Conservation (phyloP, 345 rosid species). For the Excoecaria agallocha region DNA sequence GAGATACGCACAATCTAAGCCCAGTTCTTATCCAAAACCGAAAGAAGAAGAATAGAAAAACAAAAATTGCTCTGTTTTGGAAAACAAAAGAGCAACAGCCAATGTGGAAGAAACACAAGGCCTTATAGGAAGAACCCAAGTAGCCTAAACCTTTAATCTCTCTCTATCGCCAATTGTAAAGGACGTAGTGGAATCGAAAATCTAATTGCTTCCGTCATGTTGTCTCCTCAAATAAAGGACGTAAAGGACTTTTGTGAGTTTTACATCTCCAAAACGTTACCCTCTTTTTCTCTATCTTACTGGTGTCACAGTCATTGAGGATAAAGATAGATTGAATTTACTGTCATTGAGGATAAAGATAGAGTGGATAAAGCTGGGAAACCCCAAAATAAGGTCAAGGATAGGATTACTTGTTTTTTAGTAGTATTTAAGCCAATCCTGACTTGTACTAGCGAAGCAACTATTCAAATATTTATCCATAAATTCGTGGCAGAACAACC, state of each 20-base stretch:
- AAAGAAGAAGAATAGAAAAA: not conserved
- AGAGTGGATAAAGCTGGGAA: slow-evolving; percentile 35
- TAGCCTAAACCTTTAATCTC: not conserved
- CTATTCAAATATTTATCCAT: not conserved
- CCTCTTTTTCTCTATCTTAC: slow-evolving; percentile 21
- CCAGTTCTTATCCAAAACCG: slow-evolving; percentile 4
- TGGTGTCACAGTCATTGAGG: slow-evolving; percentile 16
- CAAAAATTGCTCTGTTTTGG: slow-evolving; percentile 12
- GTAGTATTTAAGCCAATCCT: not conserved
- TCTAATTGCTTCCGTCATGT: slow-evolving; percentile 6
- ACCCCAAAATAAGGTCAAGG: slow-evolving; percentile 25
- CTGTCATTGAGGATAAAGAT: slow-evolving; percentile 23
- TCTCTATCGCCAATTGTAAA: slow-evolving; percentile 6
- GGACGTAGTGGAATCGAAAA: not conserved
- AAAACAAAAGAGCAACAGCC: not conserved
- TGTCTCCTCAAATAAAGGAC: slow-evolving; percentile 11
- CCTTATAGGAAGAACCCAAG: not conserved
- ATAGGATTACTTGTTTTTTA: slow-evolving; percentile 4
- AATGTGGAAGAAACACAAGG: slow-evolving; percentile 17
- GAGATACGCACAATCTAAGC: not conserved
- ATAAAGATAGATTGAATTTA: slow-evolving; percentile 25
- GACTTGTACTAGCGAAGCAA: not conserved
- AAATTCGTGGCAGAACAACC: not conserved
- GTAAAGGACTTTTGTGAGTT: slow-evolving; percentile 9
- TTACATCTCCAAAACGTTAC: not conserved